Conservation (phyloP, 2,329 filamentous ascomycete genomes). For the Aspergillus fijiensis region DNA sequence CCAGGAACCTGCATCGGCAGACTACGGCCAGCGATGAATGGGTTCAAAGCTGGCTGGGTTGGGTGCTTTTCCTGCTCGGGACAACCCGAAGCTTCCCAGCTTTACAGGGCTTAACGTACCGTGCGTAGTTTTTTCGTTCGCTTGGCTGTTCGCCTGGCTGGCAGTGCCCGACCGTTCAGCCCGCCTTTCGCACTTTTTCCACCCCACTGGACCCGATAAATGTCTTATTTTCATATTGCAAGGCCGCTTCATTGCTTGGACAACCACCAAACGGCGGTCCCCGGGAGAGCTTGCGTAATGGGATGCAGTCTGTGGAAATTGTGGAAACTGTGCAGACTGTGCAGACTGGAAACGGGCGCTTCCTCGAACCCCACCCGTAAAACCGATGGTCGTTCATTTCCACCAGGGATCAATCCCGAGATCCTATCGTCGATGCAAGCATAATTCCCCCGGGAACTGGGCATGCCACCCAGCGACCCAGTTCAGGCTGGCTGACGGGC, state of each 20-base stretch:
- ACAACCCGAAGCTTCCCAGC: neutral
- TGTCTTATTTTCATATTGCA: constrained; percentile 3
- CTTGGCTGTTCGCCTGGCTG: neutral
- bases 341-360: neutral
- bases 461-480: neutral
- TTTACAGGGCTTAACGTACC: neutral
- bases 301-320: neutral
- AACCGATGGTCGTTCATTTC: constrained; percentile 5
- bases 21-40: neutral
- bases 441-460: neutral
- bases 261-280: constrained; percentile 3
- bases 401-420: neutral
- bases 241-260: neutral
- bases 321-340: neutral
- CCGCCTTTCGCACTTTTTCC: neutral
- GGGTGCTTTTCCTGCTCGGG: neutral
- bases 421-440: neutral
- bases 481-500: neutral
- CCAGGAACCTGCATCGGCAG: neutral
- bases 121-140: neutral
- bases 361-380: neutral
- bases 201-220: constrained; percentile 1
- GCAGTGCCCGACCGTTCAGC: neutral
- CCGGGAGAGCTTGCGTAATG: constrained; percentile 9
- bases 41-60: neutral